A percentile compares a stretch with the other conserved stretches of the same genome.
These are phyloP conservation scores for Calonectria montana DNA, from an alignment of 2,329 filamentous ascomycete species.

Conservation along the genomic window DNA sequence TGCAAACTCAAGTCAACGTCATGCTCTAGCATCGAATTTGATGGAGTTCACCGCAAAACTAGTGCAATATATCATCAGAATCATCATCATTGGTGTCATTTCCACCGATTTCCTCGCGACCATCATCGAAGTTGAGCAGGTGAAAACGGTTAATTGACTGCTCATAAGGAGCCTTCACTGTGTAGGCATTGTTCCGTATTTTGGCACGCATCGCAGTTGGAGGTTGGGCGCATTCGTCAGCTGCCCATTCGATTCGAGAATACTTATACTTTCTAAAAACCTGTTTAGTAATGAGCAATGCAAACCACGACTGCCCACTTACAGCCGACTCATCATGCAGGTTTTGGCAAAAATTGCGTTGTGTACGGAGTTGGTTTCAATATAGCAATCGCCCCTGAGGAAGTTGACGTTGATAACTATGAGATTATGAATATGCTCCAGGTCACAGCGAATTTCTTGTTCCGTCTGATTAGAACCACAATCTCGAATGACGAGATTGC, in stretches of 20 bases:
- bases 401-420: conserved; percentile 75
- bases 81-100: conserved; percentile 19
- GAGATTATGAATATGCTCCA: conserved; percentile 86
- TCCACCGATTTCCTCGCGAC: conserved; percentile 45
- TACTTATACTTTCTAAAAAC: conserved; percentile 72
- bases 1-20: not conserved
- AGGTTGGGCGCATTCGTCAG: conserved; percentile 78
- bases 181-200: not conserved
- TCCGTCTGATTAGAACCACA: conserved; percentile 70
- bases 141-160: conserved; percentile 70
- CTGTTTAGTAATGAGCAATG: not conserved
- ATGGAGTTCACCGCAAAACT: not conserved
- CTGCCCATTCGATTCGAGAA: conserved; percentile 75
- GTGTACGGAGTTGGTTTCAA: conserved; percentile 82
- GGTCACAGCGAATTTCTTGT: conserved; percentile 73
- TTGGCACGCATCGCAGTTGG: conserved; percentile 49
- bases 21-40: not conserved
- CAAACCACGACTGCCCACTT: conserved; percentile 39
- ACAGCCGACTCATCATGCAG: conserved; percentile 78
- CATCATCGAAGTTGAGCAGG: conserved; percentile 64
- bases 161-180: conserved; percentile 24
- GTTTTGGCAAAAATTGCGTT: conserved; percentile 80
- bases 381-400: conserved; percentile 68
- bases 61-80: not conserved
- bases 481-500: conserved; percentile 77